Evolutionary conservation across 2,329 filamentous ascomycete species (phyloP).

Genomic region (Fusarium verticillioides): DNA sequence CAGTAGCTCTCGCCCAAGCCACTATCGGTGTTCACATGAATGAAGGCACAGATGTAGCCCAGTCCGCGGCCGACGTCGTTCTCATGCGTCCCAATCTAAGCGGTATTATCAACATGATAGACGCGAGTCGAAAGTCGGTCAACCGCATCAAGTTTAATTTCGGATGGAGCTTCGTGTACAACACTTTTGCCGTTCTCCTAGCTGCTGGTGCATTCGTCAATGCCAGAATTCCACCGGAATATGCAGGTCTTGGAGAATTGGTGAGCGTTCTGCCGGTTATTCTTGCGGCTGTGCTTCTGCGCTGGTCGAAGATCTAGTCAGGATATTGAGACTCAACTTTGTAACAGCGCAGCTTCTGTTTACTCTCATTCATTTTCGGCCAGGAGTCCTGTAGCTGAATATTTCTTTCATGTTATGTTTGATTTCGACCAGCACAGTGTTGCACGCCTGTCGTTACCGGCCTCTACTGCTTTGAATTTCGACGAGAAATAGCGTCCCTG

Average conservation of each 20-base stretch:
- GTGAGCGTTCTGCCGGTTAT: slow-evolving; percentile 80
- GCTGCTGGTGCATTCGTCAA: slow-evolving; percentile 72
- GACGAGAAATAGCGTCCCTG: not conserved
- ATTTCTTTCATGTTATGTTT: not conserved
- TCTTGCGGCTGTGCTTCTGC: slow-evolving; percentile 41
- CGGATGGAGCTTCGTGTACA: slow-evolving; percentile 76
- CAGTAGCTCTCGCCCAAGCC: slow-evolving; percentile 76
- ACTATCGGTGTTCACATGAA: slow-evolving; percentile 77
- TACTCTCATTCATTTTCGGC: slow-evolving; percentile 8
- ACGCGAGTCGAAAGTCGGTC: slow-evolving; percentile 59
- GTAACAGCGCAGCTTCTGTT: not conserved
- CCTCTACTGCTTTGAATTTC: not conserved
- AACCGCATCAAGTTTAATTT: slow-evolving; percentile 74
- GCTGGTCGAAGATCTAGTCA: slow-evolving; percentile 41
- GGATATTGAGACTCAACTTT: not conserved
- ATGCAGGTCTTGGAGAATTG: slow-evolving; percentile 76
- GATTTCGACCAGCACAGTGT: slow-evolving; percentile 2
- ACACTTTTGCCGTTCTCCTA: slow-evolving; percentile 73
- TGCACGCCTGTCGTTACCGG: slow-evolving; percentile 26
- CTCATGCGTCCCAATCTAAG: slow-evolving; percentile 67
- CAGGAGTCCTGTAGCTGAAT: not conserved
- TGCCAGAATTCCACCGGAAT: slow-evolving; percentile 65
- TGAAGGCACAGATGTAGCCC: slow-evolving; percentile 70
- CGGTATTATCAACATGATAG: slow-evolving; percentile 68
- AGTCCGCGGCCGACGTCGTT: slow-evolving; percentile 74